Percentiles rank a stretch among this genome's conserved stretches.
Evolutionary conservation across 2,329 filamentous ascomycete genomes (phyloP).

Genomic region (Fusarium subtropicale): DNA sequence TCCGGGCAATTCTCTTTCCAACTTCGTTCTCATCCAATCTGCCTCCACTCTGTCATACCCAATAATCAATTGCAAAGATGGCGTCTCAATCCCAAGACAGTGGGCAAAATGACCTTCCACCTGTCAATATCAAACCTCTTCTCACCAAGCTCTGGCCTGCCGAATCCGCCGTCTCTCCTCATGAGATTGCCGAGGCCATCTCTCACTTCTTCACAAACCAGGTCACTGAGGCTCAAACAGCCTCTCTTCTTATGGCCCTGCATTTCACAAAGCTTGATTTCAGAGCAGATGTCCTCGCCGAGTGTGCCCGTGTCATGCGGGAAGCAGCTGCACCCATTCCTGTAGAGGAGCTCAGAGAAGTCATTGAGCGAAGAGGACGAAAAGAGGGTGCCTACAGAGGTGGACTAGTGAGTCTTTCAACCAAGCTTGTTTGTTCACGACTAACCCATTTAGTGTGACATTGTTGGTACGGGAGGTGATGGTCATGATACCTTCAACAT

Average conservation of each 20-base stretch:
- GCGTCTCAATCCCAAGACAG: slow-evolving; percentile 45
- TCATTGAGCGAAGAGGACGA: slow-evolving; percentile 70
- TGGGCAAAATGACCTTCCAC: slow-evolving; percentile 48
- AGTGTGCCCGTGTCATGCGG: slow-evolving; percentile 87
- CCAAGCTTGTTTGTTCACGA: neutral
- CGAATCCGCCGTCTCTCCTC: slow-evolving; percentile 69
- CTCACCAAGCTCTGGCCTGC: slow-evolving; percentile 78
- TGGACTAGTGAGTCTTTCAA: slow-evolving; percentile 74
- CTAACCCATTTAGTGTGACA: slow-evolving; percentile 73
- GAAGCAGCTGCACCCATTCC: slow-evolving; percentile 81
- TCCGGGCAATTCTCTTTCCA: slow-evolving; percentile 13
- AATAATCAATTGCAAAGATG: slow-evolving; percentile 42
- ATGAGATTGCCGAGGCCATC: slow-evolving; percentile 90
- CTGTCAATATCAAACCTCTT: slow-evolving; percentile 74
- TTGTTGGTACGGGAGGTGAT: slow-evolving; percentile 97
- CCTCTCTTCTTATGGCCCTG: slow-evolving; percentile 87
- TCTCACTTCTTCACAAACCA: slow-evolving; percentile 91
- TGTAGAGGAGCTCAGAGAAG: slow-evolving; percentile 66
- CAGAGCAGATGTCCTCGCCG: slow-evolving; percentile 85
- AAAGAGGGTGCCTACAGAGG: slow-evolving; percentile 82
- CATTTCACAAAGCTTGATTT: slow-evolving; percentile 92
- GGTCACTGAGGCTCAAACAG: slow-evolving; percentile 88
- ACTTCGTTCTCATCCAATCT: neutral
- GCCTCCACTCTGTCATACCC: neutral
- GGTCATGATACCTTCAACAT: slow-evolving; percentile 99